Evolutionary conservation across 2,329 filamentous ascomycete species (phyloP).

Genomic region (Aphanocladium album): DNA sequence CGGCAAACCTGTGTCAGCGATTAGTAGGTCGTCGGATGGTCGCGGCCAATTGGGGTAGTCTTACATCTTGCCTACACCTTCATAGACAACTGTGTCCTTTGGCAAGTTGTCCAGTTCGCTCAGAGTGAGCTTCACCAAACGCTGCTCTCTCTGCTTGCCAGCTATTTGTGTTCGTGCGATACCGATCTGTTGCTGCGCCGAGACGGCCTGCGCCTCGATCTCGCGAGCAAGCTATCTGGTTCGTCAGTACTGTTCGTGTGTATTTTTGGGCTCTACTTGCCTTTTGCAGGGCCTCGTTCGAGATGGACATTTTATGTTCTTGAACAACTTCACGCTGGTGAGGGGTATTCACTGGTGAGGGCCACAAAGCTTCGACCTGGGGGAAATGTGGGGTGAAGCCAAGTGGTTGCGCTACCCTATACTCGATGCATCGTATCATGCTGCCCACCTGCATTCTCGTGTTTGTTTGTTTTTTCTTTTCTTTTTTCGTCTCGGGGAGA

Average conservation of each 20-base stretch:
- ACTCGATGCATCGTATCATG: too few species aligned
- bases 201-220: slow-evolving; percentile 84
- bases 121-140: slow-evolving; percentile 80
- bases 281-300: slow-evolving; percentile 92
- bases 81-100: slow-evolving; percentile 74
- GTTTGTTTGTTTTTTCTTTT: too few species aligned
- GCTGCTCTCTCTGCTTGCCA: slow-evolving; percentile 80
- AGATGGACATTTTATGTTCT: slow-evolving; percentile 72
- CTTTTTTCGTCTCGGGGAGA: too few species aligned
- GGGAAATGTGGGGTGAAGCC: neutral
- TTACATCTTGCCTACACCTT: slow-evolving; percentile 96
- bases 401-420: too few species aligned
- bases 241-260: slow-evolving; percentile 11
- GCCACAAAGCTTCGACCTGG: neutral
- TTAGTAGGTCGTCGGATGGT: neutral
- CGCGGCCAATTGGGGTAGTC: slow-evolving; percentile 24
- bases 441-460: too few species aligned
- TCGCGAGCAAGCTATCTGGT: slow-evolving; percentile 72
- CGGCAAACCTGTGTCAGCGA: slow-evolving; percentile 67
- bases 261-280: slow-evolving; percentile 39
- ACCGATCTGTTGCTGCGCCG: slow-evolving; percentile 86
- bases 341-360: neutral
- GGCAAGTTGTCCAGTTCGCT: slow-evolving; percentile 77
- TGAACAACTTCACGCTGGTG: neutral
- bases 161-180: slow-evolving; percentile 80